These are phyloP conservation scores for Vigna unguiculata DNA, from an alignment of 306 rosid genomes.

Conservation along the genomic window DNA sequence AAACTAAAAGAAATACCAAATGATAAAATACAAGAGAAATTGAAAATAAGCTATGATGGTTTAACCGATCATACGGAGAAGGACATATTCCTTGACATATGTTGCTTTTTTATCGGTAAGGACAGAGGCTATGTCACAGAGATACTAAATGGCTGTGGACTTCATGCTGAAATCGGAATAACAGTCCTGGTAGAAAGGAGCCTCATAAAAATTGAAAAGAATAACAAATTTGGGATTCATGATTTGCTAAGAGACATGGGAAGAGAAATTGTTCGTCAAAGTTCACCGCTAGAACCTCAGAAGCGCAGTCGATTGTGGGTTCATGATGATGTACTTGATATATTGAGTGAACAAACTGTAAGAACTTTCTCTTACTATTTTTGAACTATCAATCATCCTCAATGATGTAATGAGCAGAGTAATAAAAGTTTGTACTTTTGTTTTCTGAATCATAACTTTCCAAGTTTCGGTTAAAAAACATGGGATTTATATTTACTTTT, in stretches of 20 bases:
- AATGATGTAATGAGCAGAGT: not conserved
- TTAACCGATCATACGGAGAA: not conserved
- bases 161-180: conserved; percentile 1
- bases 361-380: not conserved
- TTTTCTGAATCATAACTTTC: not conserved
- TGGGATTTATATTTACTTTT: not conserved
- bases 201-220: not conserved
- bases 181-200: conserved; percentile 1
- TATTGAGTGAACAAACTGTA: conserved; percentile 8
- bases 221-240: not conserved
- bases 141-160: conserved; percentile 19
- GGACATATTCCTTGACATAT: conserved; percentile 46
- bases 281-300: conserved; percentile 13
- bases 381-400: not conserved
- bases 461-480: not conserved
- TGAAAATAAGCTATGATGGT: conserved; percentile 15
- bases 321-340: not conserved
- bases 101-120: conserved; percentile 44
- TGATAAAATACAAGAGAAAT: conserved; percentile 16
- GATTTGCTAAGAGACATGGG: conserved; percentile 46
- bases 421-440: not conserved
- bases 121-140: not conserved
- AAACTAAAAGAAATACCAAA: conserved; percentile 41
- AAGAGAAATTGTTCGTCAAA: conserved; percentile 38
- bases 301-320: conserved; percentile 24